These are phyloP conservation scores for Volutella citrinella DNA, from an alignment of 2,329 filamentous ascomycete species.

Conservation along the genomic window DNA sequence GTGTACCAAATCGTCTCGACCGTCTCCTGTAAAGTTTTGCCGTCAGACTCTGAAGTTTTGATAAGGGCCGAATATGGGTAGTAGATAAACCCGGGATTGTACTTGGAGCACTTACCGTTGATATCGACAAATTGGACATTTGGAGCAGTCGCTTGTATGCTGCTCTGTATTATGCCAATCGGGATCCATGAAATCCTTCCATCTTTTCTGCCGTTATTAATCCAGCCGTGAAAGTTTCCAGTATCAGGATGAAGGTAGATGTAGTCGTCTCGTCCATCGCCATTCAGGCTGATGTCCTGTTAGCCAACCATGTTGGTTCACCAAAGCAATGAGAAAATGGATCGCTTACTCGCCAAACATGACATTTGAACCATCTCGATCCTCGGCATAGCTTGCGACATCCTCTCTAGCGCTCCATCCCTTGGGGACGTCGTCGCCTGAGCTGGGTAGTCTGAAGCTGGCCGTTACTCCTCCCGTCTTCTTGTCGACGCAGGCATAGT, in stretches of 20 bases:
- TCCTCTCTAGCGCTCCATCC: too few species aligned
- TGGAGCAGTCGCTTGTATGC: not conserved
- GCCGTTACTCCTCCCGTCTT: not conserved
- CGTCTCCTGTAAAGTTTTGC: too few species aligned
- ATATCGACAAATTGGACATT: too few species aligned
- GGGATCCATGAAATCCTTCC: conserved; percentile 3
- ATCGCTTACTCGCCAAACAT: conserved; percentile 2
- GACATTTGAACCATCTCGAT: not conserved
- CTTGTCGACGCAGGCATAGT: conserved; percentile 5
- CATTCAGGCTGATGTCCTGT: conserved; percentile 2
- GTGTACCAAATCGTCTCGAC: too few species aligned
- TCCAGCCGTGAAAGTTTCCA: conserved; percentile 3
- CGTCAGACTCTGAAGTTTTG: too few species aligned
- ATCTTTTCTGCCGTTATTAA: conserved; percentile 2
- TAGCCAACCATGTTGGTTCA: not conserved
- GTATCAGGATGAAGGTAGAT: conserved; percentile 3
- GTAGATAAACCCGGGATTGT: too few species aligned
- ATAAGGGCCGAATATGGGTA: too few species aligned
- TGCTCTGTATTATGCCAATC: not conserved
- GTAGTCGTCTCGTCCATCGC: conserved; percentile 7
- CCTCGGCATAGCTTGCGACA: too few species aligned
- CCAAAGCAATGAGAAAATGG: not conserved
- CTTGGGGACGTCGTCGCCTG: too few species aligned
- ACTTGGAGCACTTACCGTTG: too few species aligned
- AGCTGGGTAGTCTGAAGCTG: too few species aligned